Percentiles rank a stretch among this genome's conserved stretches.
Evolutionary conservation across 306 rosid species (phyloP).

Genomic region (Quercus glauca): DNA sequence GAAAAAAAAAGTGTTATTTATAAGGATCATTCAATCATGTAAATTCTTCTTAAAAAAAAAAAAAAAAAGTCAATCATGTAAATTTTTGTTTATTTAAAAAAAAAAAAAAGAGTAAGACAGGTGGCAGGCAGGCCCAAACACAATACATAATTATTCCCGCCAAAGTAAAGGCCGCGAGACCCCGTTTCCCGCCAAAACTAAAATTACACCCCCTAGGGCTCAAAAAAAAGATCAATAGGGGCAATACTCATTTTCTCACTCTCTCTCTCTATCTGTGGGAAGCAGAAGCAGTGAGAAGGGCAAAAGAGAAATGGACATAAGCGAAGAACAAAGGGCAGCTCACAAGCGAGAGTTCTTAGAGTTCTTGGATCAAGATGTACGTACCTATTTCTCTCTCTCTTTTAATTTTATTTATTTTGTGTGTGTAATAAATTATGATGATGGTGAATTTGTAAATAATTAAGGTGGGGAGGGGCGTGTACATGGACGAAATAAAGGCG

Average conservation of each 20-base stretch:
- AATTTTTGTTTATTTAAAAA: too few species aligned
- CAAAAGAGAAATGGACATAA: conserved; percentile 58
- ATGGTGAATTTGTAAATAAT: not conserved
- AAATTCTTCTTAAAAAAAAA: too few species aligned
- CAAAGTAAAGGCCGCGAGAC: too few species aligned
- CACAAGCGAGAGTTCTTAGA: conserved; percentile 87
- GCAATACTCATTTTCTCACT: not conserved
- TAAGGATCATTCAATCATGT: too few species aligned
- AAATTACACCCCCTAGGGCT: conserved; percentile 5
- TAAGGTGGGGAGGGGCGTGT: conserved; percentile 59
- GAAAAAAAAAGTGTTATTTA: too few species aligned
- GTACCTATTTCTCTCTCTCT: conserved; percentile 1
- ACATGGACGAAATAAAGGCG: conserved; percentile 82
- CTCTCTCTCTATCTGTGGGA: not conserved
- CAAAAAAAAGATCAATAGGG: not conserved
- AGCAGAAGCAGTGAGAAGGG: not conserved
- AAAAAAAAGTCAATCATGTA: too few species aligned
- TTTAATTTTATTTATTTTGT: not conserved
- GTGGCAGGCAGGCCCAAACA: too few species aligned
- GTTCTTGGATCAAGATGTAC: conserved; percentile 84
- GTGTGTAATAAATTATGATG: not conserved
- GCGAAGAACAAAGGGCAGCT: conserved; percentile 87
- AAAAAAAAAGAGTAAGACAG: too few species aligned
- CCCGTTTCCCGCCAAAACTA: conserved; percentile 59
- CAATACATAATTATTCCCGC: too few species aligned